These are phyloP conservation scores for Collybia nuda DNA, from an alignment of 768 basidiomycete species.

Conservation along the genomic window DNA sequence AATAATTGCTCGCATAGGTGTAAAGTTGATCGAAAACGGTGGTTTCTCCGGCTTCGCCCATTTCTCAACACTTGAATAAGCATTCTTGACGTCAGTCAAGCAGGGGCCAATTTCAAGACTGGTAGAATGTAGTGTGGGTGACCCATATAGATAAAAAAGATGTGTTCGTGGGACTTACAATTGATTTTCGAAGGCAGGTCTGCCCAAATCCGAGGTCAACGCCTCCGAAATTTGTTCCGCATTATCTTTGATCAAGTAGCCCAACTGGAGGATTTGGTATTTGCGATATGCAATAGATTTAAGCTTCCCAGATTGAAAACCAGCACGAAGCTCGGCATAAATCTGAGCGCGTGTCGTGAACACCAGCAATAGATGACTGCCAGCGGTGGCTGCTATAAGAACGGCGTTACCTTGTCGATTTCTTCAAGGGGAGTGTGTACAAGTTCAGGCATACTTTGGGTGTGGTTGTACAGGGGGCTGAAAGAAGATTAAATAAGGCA, in stretches of 20 bases:
- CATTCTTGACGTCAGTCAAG: constrained; percentile 49
- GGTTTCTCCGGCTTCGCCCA: constrained; percentile 72
- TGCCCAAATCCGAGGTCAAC: constrained; percentile 59
- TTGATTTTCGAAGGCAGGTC: constrained; percentile 57
- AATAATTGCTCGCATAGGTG: constrained; percentile 60
- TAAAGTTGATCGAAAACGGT: constrained; percentile 54
- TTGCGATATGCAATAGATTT: constrained; percentile 69
- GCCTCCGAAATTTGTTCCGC: constrained; percentile 56
- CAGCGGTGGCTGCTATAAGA: background rate
- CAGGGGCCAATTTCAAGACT: constrained; percentile 64
- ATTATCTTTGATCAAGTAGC: constrained; percentile 76
- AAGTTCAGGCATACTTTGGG: constrained; percentile 26
- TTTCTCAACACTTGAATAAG: constrained; percentile 64
- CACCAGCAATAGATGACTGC: background rate
- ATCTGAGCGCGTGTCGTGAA: constrained; percentile 37
- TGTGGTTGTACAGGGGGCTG: background rate
- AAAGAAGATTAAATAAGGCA: too few species aligned
- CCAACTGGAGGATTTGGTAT: constrained; percentile 73
- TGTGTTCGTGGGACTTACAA: constrained; percentile 30
- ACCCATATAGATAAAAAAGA: background rate
- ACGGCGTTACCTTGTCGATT: constrained; percentile 42
- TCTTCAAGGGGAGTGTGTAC: constrained; percentile 52
- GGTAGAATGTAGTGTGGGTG: background rate
- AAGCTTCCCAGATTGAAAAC: constrained; percentile 66
- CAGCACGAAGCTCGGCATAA: constrained; percentile 50